These are phyloP conservation scores for Alternaria tenuissima DNA, from an alignment of 2,329 filamentous ascomycete genomes.

Conservation along the genomic window DNA sequence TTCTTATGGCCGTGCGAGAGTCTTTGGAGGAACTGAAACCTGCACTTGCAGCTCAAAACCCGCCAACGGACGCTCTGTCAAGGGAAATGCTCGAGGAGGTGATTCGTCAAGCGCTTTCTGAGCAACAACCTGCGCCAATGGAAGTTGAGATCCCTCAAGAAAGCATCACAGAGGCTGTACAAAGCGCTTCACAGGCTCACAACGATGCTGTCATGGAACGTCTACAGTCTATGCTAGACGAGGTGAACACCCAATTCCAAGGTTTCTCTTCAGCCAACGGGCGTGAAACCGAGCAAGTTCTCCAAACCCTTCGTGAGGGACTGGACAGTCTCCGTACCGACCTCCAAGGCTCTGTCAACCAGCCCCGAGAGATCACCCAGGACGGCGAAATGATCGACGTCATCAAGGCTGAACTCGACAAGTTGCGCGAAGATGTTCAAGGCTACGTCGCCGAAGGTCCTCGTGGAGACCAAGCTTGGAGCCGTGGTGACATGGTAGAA, in stretches of 20 bases:
- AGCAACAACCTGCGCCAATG: constrained; percentile 53
- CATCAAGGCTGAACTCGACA: constrained; percentile 70
- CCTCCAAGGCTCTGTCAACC: constrained; percentile 82
- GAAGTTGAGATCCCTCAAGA: constrained; percentile 60
- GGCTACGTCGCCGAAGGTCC: constrained; percentile 57
- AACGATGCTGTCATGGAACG: constrained; percentile 68
- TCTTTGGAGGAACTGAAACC: constrained; percentile 83
- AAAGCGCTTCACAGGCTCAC: constrained; percentile 62
- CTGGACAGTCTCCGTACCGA: constrained; percentile 81
- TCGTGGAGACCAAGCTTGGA: constrained; percentile 52
- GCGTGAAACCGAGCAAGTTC: constrained; percentile 84
- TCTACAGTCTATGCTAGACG: constrained; percentile 66
- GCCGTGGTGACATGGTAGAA: constrained; percentile 56
- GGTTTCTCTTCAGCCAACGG: constrained; percentile 81
- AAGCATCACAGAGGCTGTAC: constrained; percentile 66
- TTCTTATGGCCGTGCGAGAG: constrained; percentile 83
- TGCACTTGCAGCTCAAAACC: constrained; percentile 50
- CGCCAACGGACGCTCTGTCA: constrained; percentile 56
- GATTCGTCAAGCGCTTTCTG: constrained; percentile 66
- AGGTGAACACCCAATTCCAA: constrained; percentile 73
- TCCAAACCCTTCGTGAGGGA: constrained; percentile 88
- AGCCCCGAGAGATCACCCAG: constrained; percentile 70
- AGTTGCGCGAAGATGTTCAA: constrained; percentile 68
- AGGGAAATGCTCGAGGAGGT: constrained; percentile 65
- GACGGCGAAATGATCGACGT: constrained; percentile 82